Evolutionary conservation across 495 filamentous ascomycete genomes (phyloP).

Genomic region (Penicillium simplicissimum): DNA sequence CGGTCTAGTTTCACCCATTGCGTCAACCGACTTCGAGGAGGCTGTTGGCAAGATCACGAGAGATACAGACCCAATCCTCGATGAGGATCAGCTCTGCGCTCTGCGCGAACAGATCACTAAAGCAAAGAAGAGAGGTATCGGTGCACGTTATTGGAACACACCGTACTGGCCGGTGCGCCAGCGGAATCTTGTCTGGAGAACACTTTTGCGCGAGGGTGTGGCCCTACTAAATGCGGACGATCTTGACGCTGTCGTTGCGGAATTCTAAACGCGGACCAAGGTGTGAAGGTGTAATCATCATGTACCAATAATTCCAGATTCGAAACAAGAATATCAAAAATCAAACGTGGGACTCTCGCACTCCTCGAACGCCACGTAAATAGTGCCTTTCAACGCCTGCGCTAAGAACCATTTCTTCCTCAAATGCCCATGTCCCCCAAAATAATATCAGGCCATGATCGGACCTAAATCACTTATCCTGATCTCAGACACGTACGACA

Average conservation of each 20-base stretch:
- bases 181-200: slow-evolving; percentile 68
- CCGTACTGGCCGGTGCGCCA: slow-evolving; percentile 66
- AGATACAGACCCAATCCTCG: slow-evolving; percentile 34
- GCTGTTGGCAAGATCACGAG: slow-evolving; percentile 42
- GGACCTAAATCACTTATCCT: background rate
- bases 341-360: background rate
- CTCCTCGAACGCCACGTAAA: background rate
- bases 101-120: slow-evolving; percentile 61
- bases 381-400: background rate
- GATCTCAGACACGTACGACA: slow-evolving; percentile 21
- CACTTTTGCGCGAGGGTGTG: slow-evolving; percentile 65
- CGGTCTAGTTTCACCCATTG: slow-evolving; percentile 51
- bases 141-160: slow-evolving; percentile 72
- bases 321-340: background rate
- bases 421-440: too few relatives aligned
- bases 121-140: slow-evolving; percentile 64
- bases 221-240: slow-evolving; percentile 80
- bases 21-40: slow-evolving; percentile 45
- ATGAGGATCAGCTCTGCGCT: slow-evolving; percentile 53
- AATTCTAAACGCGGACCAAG: slow-evolving; percentile 25
- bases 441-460: background rate
- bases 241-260: slow-evolving; percentile 54
- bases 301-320: background rate
- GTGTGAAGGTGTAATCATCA: too few relatives aligned
- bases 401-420: background rate